Conservation (phyloP, 129 eudicot genomes). For the Pseudognaphalium luteoalbum region DNA sequence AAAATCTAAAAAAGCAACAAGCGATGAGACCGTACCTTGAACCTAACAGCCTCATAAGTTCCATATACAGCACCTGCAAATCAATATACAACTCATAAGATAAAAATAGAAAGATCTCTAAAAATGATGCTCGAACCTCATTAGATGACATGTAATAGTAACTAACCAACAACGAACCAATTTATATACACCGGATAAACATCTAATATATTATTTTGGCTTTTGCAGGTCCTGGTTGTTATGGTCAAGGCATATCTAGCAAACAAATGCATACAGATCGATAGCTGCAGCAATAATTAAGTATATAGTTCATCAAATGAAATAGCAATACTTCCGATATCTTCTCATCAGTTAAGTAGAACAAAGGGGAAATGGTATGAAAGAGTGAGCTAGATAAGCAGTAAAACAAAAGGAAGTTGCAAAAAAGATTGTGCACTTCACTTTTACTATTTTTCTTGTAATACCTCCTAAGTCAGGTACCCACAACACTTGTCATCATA, state of each 20-base stretch:
- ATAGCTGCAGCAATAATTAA: neutral
- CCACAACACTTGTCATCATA: too few species aligned
- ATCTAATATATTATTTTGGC: neutral
- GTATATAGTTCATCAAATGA: neutral
- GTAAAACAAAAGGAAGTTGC: neutral
- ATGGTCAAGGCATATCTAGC: neutral
- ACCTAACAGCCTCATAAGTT: slow-evolving; percentile 55
- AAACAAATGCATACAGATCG: neutral
- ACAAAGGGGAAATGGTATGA: neutral
- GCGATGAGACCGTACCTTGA: slow-evolving; percentile 41
- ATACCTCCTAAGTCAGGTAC: too few species aligned
- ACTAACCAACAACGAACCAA: neutral
- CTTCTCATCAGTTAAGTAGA: neutral
- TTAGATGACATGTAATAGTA: neutral
- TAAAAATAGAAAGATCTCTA: neutral
- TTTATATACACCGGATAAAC: neutral
- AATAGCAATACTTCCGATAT: neutral
- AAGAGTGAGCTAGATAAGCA: neutral
- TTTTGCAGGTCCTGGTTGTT: neutral
- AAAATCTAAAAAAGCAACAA: slow-evolving; percentile 11
- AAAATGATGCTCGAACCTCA: neutral
- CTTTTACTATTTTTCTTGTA: too few species aligned
- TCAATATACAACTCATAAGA: slow-evolving; percentile 1
- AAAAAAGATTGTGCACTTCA: too few species aligned
- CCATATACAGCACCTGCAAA: slow-evolving; percentile 68